phyloP scores from a whole-genome alignment of 805 yeast species.

The Yarrowia osloensis region DNA sequence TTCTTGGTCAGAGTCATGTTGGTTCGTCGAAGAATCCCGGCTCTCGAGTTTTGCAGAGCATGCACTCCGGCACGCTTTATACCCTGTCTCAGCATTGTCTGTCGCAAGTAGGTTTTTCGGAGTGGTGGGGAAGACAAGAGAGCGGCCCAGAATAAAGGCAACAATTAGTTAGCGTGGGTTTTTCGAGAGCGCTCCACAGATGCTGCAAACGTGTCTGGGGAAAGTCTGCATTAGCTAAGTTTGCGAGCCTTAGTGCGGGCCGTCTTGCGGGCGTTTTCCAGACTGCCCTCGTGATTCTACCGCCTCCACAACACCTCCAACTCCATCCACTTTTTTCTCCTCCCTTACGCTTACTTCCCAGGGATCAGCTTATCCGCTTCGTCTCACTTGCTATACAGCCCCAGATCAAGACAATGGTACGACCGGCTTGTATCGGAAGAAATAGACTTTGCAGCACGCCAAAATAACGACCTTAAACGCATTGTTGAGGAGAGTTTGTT shows the following conservation, averaged over 20 bases:
- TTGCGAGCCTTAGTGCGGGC: not conserved
- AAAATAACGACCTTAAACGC: too few relatives aligned
- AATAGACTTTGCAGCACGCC: too few relatives aligned
- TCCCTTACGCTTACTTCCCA: not conserved
- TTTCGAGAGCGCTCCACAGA: too few relatives aligned
- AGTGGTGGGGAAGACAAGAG: not conserved
- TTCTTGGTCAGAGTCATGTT: slow-evolving; percentile 12
- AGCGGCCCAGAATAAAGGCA: not conserved
- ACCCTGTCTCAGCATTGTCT: slow-evolving; percentile 20
- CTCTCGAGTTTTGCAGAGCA: too few relatives aligned
- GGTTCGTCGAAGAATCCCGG: not conserved
- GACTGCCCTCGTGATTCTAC: too few relatives aligned
- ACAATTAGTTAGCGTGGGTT: too few relatives aligned
- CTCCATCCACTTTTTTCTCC: not conserved
- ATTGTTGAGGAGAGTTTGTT: too few relatives aligned
- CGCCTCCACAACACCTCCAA: too few relatives aligned
- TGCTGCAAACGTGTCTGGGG: not conserved
- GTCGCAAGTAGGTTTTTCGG: not conserved
- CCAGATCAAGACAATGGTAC: not conserved
- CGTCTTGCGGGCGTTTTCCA: not conserved
- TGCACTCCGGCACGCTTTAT: not conserved
- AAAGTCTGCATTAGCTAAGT: not conserved
- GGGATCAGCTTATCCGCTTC: not conserved
- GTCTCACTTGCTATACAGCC: not conserved
- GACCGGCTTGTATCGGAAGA: not conserved